These are phyloP conservation scores for Cladochytrium replicatum DNA, from an alignment of 192 early-diverging fungal genomes.

Conservation along the genomic window DNA sequence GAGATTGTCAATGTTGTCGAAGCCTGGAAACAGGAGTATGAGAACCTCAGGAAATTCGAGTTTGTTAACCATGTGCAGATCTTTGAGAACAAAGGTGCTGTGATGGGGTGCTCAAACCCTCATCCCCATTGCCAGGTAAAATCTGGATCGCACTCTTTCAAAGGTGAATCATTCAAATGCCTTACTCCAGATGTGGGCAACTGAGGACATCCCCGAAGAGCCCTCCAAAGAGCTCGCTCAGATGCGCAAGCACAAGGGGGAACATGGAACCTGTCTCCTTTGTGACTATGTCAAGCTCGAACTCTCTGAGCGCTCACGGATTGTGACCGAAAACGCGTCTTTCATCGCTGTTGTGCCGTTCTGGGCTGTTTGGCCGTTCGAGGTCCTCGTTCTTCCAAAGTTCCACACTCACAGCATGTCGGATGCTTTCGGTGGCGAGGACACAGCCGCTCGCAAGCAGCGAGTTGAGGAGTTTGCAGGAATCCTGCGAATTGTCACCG, in stretches of 20 bases:
- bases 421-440: background rate
- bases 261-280: constrained; percentile 59
- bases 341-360: constrained; percentile 85
- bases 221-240: constrained; percentile 59
- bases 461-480: constrained; percentile 47
- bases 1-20: constrained; percentile 61
- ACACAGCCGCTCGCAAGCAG: constrained; percentile 31
- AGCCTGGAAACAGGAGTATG: constrained; percentile 61
- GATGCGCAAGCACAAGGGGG: constrained; percentile 48
- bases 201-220: constrained; percentile 74
- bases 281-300: constrained; percentile 72
- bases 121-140: constrained; percentile 84
- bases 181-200: constrained; percentile 65
- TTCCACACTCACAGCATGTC: constrained; percentile 26
- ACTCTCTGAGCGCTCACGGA: constrained; percentile 38
- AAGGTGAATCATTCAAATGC: background rate
- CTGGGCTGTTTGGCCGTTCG: constrained; percentile 97
- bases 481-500: constrained; percentile 63
- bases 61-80: constrained; percentile 77
- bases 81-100: constrained; percentile 95
- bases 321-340: constrained; percentile 69
- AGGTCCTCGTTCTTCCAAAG: constrained; percentile 75
- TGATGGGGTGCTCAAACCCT: constrained; percentile 96
- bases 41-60: constrained; percentile 34
- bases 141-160: background rate